Evolutionary conservation across 208 protist genomes (phyloP), one percentile per base, ranked within the genome.

Genomic region (Trichomonas vaginalis): DNA sequence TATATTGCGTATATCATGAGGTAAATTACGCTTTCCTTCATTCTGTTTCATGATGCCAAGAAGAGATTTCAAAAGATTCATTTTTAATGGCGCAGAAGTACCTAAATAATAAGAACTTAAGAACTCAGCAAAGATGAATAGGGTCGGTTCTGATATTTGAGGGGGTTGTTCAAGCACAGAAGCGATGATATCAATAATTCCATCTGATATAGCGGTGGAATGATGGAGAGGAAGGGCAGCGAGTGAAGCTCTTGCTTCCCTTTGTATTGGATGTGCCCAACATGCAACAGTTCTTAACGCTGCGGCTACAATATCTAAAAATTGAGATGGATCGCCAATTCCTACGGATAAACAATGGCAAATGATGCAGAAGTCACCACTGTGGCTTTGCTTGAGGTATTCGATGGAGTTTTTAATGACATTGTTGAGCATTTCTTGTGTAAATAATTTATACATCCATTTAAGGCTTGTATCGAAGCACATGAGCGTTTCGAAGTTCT

Each of bases 201-300:
- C 40, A 3, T 42, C 15, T 51, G 86, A 48, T 10, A 56, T 40
- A 4, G 45, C 21, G n/a, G 42, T 40, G n/a, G 86, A 42, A 35
- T 42, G 40, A n/a, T 42, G 37, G 2, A 92, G 45, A 10, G 86
- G 86, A n/a, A 92, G 27, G 17, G 45, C 17, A 9, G 86, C 40
- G 6, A 92, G 27, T 21, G 17, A 51, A 56, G 15, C 0, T 40
- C 86, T 42, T 48, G 86, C 45, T 51, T 92, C 86, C 15, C 45
- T 92, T 56, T 51, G 86, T 48, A 92, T 92, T 39, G 86, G 86
- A 51, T 92, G 86, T 14, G 86, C 86, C 86, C 86, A 92, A 47
- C 45, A 51, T 8, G 40, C 45, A 39, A 92, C 86, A 56, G 12
- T 92, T 35, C 14, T 51, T 9, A 92, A 27, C 8, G 40, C 45